Percentiles rank a stretch among this genome's conserved stretches.
Conservation (phyloP, 2,329 filamentous ascomycete species). For the Claviceps monticola region DNA sequence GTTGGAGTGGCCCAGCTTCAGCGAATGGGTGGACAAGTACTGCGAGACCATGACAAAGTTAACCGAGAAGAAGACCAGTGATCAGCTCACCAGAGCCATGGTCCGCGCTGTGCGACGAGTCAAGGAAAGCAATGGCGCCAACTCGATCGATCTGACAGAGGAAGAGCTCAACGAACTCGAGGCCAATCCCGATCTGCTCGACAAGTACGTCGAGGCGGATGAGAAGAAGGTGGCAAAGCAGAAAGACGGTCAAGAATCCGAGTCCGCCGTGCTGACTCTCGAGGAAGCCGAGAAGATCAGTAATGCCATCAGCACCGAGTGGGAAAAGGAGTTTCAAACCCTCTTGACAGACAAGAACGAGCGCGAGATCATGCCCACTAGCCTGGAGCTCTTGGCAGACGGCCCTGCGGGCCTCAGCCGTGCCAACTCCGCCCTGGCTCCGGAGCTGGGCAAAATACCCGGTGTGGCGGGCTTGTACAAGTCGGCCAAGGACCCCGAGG, state of each 20-base stretch:
- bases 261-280: slow-evolving; percentile 17
- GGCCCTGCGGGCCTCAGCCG: slow-evolving; percentile 21
- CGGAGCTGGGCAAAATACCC: slow-evolving; percentile 36
- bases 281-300: slow-evolving; percentile 24
- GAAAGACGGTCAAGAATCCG: slow-evolving; percentile 14
- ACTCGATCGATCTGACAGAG: slow-evolving; percentile 35
- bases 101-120: slow-evolving; percentile 27
- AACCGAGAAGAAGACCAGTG: slow-evolving; percentile 28
- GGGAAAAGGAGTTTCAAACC: slow-evolving; percentile 24
- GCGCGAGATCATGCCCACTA: slow-evolving; percentile 18
- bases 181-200: slow-evolving; percentile 24
- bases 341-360: slow-evolving; percentile 18
- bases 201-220: slow-evolving; percentile 22
- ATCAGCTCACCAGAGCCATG: slow-evolving; percentile 28
- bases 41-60: slow-evolving; percentile 30
- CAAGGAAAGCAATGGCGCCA: slow-evolving; percentile 26
- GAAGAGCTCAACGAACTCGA: slow-evolving; percentile 30
- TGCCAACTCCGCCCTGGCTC: slow-evolving; percentile 30
- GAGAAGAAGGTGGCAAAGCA: slow-evolving; percentile 10
- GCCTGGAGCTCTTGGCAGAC: slow-evolving; percentile 23
- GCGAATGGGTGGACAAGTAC: slow-evolving; percentile 46
- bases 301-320: slow-evolving; percentile 22
- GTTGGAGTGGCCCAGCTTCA: slow-evolving; percentile 42
- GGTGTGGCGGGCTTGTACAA: slow-evolving; percentile 40
- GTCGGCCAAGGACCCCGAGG: slow-evolving; percentile 32